Evolutionary conservation across 2,329 filamentous ascomycete genomes (phyloP), one percentile per base, ranked within the genome.

Genomic region (Cyphellophora europaea): DNA sequence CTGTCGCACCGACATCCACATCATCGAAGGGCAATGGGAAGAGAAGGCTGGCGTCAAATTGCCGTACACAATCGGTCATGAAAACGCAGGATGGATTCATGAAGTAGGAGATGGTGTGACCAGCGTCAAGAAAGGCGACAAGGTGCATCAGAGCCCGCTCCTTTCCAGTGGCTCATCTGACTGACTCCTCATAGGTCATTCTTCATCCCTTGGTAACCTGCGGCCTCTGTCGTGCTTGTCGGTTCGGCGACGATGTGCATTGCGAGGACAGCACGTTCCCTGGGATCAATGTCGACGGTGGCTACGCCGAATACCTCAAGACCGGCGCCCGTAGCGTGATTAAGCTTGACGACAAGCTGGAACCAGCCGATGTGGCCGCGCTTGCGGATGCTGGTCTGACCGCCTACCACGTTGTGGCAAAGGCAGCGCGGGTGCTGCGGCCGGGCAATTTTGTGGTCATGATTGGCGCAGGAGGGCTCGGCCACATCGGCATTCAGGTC

Each of bases 401-500:
- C 5, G 40, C 40, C 11, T 39, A 39, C 21, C 40, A 42, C 13
- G 40, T 18, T 21, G 33, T 38, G 6, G 32, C 40, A 5, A 42
- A 41, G 23, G 39, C 39, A 10, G 35, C 40, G n/a, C 19, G 28
- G 29, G 13, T 4, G 14, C 30, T 42, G 3, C 25, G 30, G 11
- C 40, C 40, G 10, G 40, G 36, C 14, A 33, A 39, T 11, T 15
- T 33, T 11, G 36, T 36, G 13, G 41, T 43, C 19, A 30, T 41
- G 23, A 41, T 41, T 30, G 41, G 41, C 10, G 38, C 41, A 4
- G 41, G 41, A 17, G 41, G 41, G 5, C 27, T 42, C 8, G 36
- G 42, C 5, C 38, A 44, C 19, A 38, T 44, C 17, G 38, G 38
- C 6, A 36, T 41, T 11, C 41, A 44, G 17, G 38, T 37, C 19